Evolutionary conservation across 176 grass and related monocot species (phyloP).

Genomic region (Melocanna baccifera): DNA sequence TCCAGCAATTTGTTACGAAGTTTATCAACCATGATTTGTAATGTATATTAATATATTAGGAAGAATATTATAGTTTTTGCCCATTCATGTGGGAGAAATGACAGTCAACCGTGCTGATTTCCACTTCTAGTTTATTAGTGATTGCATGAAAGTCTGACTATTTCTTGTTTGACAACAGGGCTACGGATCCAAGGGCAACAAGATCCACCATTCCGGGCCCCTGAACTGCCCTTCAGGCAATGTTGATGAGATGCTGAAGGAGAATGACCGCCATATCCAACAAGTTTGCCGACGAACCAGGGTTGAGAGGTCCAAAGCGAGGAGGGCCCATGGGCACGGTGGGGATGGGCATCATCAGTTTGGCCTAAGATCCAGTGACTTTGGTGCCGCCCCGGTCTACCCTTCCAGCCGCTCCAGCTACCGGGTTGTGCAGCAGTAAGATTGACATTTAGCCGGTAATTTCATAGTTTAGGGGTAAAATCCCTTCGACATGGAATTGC

Average conservation of each 20-base stretch:
- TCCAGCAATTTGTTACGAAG: background rate
- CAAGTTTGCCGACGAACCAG: slow-evolving; percentile 73
- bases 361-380: slow-evolving; percentile 48
- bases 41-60: background rate
- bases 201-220: slow-evolving; percentile 92
- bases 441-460: background rate
- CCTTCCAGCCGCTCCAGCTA: slow-evolving; percentile 75
- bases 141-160: background rate
- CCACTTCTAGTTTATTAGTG: background rate
- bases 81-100: background rate
- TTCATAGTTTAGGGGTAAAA: background rate
- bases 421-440: slow-evolving; percentile 31
- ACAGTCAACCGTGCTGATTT: background rate
- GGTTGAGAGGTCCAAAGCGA: slow-evolving; percentile 60
- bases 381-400: slow-evolving; percentile 65
- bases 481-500: background rate
- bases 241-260: slow-evolving; percentile 92
- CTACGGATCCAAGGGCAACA: slow-evolving; percentile 73
- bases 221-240: slow-evolving; percentile 67
- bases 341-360: slow-evolving; percentile 41
- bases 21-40: slow-evolving; percentile 5
- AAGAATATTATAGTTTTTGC: background rate
- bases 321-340: slow-evolving; percentile 54
- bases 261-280: slow-evolving; percentile 92
- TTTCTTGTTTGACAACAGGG: slow-evolving; percentile 38